Percentiles rank a stretch among this genome's conserved stretches.
Conservation (phyloP, 192 early-diverging fungal species). For the Podila epigama region DNA sequence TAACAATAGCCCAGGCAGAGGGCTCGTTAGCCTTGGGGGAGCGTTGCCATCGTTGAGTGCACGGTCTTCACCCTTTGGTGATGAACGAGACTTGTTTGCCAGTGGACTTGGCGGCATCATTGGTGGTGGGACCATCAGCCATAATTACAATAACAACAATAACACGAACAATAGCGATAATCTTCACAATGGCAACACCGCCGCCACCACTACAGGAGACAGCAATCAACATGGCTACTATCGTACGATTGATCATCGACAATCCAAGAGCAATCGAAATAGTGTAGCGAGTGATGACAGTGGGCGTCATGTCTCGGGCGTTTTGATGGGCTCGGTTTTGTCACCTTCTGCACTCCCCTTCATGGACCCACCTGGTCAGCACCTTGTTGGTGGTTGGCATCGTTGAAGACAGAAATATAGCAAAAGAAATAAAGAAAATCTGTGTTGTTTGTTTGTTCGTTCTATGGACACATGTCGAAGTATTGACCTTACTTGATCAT, state of each 20-base stretch:
- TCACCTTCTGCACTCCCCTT: slow-evolving; percentile 37
- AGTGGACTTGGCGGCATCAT: slow-evolving; percentile 44
- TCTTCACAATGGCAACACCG: neutral
- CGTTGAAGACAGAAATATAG: slow-evolving; percentile 1
- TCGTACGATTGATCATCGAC: too few relatives aligned
- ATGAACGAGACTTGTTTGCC: slow-evolving; percentile 30
- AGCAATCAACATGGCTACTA: too few relatives aligned
- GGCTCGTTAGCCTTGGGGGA: slow-evolving; percentile 1
- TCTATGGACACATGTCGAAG: neutral
- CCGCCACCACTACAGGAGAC: too few relatives aligned
- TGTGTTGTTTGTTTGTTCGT: too few relatives aligned
- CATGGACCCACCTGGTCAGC: slow-evolving; percentile 29
- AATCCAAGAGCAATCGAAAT: neutral
- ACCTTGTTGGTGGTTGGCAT: slow-evolving; percentile 33
- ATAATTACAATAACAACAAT: slow-evolving; percentile 15
- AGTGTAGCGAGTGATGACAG: neutral
- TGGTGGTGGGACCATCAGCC: slow-evolving; percentile 44
- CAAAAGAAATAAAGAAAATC: too few relatives aligned
- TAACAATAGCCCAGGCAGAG: neutral
- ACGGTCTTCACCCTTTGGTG: slow-evolving; percentile 13
- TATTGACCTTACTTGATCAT: too few relatives aligned
- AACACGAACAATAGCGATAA: slow-evolving; percentile 1
- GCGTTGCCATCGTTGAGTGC: neutral
- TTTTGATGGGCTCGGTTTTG: slow-evolving; percentile 11
- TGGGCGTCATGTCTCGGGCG: neutral